phyloP scores from a whole-genome alignment of 176 grass and related monocot species.

The Aegilops sharonensis region DNA sequence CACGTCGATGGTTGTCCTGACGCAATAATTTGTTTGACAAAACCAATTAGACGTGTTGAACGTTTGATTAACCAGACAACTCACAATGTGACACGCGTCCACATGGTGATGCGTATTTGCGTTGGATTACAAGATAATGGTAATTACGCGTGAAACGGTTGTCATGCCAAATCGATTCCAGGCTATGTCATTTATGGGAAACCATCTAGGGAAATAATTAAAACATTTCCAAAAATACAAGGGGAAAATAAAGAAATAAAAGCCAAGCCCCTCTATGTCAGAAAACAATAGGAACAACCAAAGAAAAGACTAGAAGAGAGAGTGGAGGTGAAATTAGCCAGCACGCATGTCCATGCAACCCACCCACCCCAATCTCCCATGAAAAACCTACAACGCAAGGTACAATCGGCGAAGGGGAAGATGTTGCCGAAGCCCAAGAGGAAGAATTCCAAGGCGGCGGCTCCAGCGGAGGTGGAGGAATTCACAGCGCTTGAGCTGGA shows the following conservation, averaged over 20 bases:
- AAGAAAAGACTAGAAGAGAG: neutral
- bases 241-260: neutral
- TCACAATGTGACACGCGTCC: too few relatives aligned
- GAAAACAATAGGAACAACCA: neutral
- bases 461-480: neutral
- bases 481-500: constrained; percentile 53
- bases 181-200: neutral
- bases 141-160: too few relatives aligned
- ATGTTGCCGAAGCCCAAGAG: neutral
- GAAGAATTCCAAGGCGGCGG: neutral
- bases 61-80: too few relatives aligned
- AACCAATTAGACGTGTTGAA: too few relatives aligned
- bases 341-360: neutral
- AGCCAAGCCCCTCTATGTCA: neutral
- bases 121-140: too few relatives aligned
- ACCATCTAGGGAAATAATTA: neutral
- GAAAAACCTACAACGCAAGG: neutral
- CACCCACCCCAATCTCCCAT: constrained; percentile 23
- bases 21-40: too few relatives aligned
- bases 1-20: too few relatives aligned
- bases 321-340: constrained; percentile 16
- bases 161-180: neutral
- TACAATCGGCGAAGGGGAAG: neutral
- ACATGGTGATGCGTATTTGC: too few relatives aligned
- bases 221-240: neutral